Percentiles rank a stretch among this genome's conserved stretches.
These are phyloP conservation scores for Craterostigma plantagineum DNA, from an alignment of 257 asterid genomes.

Conservation along the genomic window DNA sequence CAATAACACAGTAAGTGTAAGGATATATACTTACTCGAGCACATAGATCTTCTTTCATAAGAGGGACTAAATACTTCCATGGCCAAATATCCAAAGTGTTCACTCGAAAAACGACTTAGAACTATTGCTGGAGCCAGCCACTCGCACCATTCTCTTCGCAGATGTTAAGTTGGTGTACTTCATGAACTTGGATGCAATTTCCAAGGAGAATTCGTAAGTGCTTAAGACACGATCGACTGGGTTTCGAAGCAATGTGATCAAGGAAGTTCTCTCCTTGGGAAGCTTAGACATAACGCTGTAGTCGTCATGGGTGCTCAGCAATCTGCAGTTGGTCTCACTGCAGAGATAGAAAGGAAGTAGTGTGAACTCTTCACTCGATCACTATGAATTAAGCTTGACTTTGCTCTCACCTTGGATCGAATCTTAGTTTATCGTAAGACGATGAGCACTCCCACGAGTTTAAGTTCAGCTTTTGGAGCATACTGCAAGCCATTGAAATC, in stretches of 20 bases:
- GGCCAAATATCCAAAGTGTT: conserved; percentile 99
- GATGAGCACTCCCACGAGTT: conserved; percentile 69
- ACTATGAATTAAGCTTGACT: no score
- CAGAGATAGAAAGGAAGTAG: conserved; percentile 13
- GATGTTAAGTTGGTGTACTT: conserved; percentile 87
- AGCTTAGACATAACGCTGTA: conserved; percentile 76
- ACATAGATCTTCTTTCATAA: conserved; percentile 97
- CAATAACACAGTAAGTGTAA: no score
- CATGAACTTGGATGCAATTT: conserved; percentile 93
- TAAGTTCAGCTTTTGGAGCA: conserved; percentile 36
- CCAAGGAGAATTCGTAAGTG: conserved; percentile 87
- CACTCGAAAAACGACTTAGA: conserved; percentile 5
- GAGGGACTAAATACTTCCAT: conserved; percentile 95
- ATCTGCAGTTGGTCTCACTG: conserved; percentile 73
- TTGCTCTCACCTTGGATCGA: conserved; percentile 90
- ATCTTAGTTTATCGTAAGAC: conserved; percentile 79
- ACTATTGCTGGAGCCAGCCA: conserved; percentile 23
- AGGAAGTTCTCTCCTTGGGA: conserved; percentile 64
- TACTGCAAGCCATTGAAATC: no score
- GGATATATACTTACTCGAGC: conserved; percentile 79
- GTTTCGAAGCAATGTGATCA: conserved; percentile 79
- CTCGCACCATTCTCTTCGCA: conserved; percentile 32
- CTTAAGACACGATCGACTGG: conserved; percentile 95
- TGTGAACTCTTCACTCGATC: conserved; percentile 6
- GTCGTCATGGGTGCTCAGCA: conserved; percentile 89